Base-by-base conservation (phyloP, 2,329 filamentous ascomycete genomes). In the Ascochyta clinopodiicola region DNA sequence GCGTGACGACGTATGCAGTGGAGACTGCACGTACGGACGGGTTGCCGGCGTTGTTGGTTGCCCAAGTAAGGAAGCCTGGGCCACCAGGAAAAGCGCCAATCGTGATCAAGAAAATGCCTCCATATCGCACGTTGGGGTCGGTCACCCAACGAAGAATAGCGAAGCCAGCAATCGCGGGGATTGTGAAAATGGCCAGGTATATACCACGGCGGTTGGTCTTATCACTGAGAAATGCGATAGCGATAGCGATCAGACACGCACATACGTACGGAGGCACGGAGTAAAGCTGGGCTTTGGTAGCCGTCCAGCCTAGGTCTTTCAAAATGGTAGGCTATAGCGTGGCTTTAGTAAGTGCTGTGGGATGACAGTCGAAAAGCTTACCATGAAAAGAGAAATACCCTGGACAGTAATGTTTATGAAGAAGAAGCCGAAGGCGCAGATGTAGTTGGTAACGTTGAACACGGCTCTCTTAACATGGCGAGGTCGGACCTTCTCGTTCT, bases 1-100 rank as follows among this genome's bases (percentile, higher is more conserved):
- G 88, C 73, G 96, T 93, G 32, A 88, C 85, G 58, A 86, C 81
- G 57, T 83, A 86, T 3, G 77, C 84, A 21, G 81, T 79, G 0
- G 82, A 79, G 0, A 86, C 81, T 4, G 84, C 84, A 22, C 84
- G 79, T 1, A 86, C 76, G 9, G 83, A 79, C 0, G 84, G 83
- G 0, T 84, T 84, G 0, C 81, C 80, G 0, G 84, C 79, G 59
- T 87, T 86, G 67, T 86, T 86, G 51, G 86, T 77, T 0, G 79
- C 83, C 84, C 84, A 86, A 6, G 80, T 80, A 38, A 87, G 66
- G 72, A 85, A 86, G 0, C 82, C 82, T 0, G 84, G 84, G 0
- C 84, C 84, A 31, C 83, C 83, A 0, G 84, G 83, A 69, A 86
- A 86, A 0, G 81, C 83, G 22, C 84, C 84, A 0, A 82, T 71